phyloP scores from a whole-genome alignment of 140 eudicot genomes.

The Anethum foeniculum region DNA sequence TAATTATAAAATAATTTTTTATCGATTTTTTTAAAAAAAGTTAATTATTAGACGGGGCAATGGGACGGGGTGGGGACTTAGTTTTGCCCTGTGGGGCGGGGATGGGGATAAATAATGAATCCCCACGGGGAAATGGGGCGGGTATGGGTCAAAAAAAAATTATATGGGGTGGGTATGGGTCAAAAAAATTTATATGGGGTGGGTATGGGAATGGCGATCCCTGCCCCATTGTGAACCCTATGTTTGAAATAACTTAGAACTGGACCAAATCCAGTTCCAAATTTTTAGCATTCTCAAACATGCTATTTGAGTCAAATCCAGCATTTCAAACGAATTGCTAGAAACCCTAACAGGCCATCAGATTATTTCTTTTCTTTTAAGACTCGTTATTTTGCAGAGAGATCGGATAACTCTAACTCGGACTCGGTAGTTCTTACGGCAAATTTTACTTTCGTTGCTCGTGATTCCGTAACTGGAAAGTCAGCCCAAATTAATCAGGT shows the following conservation, averaged over 20 bases:
- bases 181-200: too few relatives aligned
- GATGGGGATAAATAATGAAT: too few relatives aligned
- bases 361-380: neutral
- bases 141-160: too few relatives aligned
- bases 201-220: too few relatives aligned
- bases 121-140: too few relatives aligned
- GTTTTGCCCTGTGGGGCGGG: too few relatives aligned
- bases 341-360: neutral
- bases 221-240: too few relatives aligned
- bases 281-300: neutral
- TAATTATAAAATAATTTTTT: too few relatives aligned
- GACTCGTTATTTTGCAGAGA: slow-evolving; percentile 35
- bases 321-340: neutral
- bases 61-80: too few relatives aligned
- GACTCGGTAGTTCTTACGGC: slow-evolving; percentile 65
- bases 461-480: slow-evolving; percentile 74
- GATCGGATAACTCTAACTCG: slow-evolving; percentile 23
- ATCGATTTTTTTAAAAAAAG: too few relatives aligned
- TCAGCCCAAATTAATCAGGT: slow-evolving; percentile 64
- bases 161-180: too few relatives aligned
- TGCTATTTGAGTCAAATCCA: neutral
- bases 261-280: neutral
- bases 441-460: slow-evolving; percentile 90
- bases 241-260: neutral
- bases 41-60: too few relatives aligned